A percentile compares a stretch with the other conserved stretches of the same genome.
These are phyloP conservation scores for Brassica carinata DNA, from an alignment of 345 rosid species.

Conservation along the genomic window DNA sequence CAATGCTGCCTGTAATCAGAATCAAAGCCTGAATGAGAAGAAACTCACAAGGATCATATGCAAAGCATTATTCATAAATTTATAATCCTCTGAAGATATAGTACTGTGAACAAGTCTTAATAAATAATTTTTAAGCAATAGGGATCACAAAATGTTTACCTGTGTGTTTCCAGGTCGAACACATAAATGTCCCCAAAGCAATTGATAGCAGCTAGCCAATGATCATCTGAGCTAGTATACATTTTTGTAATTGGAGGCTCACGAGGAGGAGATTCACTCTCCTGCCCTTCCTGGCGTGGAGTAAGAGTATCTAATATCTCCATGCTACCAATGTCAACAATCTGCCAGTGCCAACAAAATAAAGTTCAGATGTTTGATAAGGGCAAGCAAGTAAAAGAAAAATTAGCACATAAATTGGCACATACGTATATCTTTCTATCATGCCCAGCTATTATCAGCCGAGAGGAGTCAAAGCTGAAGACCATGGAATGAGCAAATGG, in stretches of 20 bases:
- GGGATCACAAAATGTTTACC: conserved; percentile 46
- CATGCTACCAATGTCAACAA: conserved; percentile 65
- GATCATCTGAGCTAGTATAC: conserved; percentile 81
- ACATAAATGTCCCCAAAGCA: conserved; percentile 91
- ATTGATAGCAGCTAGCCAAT: conserved; percentile 88
- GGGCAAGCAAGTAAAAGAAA: conserved; percentile 2
- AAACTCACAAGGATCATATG: not conserved
- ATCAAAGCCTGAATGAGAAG: not conserved
- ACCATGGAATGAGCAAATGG: too few species aligned
- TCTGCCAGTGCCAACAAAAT: conserved; percentile 43
- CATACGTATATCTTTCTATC: too few species aligned
- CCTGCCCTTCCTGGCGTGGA: conserved; percentile 55
- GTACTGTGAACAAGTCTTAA: not conserved
- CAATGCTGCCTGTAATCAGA: conserved; percentile 80
- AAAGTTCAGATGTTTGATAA: conserved; percentile 4
- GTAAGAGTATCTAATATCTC: conserved; percentile 63
- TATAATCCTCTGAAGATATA: not conserved
- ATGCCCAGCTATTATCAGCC: too few species aligned
- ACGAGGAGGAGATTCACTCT: conserved; percentile 47
- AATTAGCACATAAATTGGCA: conserved; percentile 30
- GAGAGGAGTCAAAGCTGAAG: too few species aligned
- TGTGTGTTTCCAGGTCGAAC: conserved; percentile 72
- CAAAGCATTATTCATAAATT: not conserved
- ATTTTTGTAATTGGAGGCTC: conserved; percentile 88
- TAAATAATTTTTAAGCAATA: not conserved